phyloP scores from a whole-genome alignment of 163 green algal species.

The Chlamydomonas reinhardtii region DNA sequence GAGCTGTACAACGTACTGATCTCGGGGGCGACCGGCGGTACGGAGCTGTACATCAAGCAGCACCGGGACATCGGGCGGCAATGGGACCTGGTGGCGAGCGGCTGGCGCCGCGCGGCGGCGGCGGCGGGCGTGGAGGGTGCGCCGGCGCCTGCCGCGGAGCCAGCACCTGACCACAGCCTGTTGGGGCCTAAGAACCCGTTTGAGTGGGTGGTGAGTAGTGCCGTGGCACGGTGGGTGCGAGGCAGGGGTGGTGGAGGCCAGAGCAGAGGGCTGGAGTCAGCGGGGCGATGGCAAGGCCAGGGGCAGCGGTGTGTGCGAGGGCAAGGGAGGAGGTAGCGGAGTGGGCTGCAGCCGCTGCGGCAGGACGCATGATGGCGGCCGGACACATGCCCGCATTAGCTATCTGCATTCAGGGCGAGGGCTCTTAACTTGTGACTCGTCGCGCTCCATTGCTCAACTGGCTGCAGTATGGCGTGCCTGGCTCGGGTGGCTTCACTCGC shows the following conservation, averaged over 20 bases:
- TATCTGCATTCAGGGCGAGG: too few species aligned
- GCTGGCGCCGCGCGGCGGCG: not conserved
- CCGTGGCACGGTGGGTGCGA: too few species aligned
- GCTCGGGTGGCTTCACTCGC: conserved; percentile 43
- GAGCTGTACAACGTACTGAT: conserved; percentile 42
- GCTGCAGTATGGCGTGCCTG: not conserved
- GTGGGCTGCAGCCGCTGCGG: too few species aligned
- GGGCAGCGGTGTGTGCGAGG: too few species aligned
- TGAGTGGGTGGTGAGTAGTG: conserved; percentile 25
- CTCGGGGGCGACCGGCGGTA: not conserved
- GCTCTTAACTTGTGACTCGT: too few species aligned
- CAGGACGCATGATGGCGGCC: too few species aligned
- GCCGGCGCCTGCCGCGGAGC: not conserved
- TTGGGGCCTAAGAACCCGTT: conserved; percentile 10
- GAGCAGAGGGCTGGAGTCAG: not conserved
- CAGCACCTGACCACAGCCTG: conserved; percentile 11
- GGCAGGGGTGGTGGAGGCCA: not conserved
- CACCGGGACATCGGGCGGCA: conserved; percentile 28
- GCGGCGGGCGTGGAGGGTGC: not conserved
- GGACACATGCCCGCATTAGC: too few species aligned
- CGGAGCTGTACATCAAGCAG: conserved; percentile 21
- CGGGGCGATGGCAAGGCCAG: too few species aligned
- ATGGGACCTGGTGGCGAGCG: conserved; percentile 16
- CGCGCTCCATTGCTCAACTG: too few species aligned
- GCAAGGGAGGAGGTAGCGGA: too few species aligned